Base-by-base conservation (phyloP, 2,329 filamentous ascomycete genomes). In the Neonectria faginata region DNA sequence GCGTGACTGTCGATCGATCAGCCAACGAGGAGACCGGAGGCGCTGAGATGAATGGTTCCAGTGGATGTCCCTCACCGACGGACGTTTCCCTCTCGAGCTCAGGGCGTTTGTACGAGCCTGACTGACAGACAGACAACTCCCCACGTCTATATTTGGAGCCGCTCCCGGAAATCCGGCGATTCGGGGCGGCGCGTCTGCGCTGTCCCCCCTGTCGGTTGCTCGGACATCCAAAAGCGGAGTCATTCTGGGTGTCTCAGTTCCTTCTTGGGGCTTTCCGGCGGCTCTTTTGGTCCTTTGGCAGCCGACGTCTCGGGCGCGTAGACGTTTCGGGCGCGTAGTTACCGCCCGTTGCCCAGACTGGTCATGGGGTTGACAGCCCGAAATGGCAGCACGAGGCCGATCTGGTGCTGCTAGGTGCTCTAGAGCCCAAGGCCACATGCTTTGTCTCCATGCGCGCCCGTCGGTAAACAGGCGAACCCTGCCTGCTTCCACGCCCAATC, bases 141-240 rank as follows among this genome's bases (percentile, higher is more conserved):
- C 45, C 22, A 48, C 7, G 22, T 27, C 45, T 48, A 48, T 25
- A 27, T 48, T 48, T 48, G 45, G 45, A 48, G 25, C 45, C 47
- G 25, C 11, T 18, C 47, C 25, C 27, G 47, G 25, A 31, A n/a
- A 12, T 5, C 47, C 47, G 47, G 44, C 25, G 8, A 29, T 18
- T 29, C n/a, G 25, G 14, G 16, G 31, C 31, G 16, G 31, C 31
- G 31, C 22, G 18, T 29, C 22, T 10, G 22, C 45, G 6, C 22
- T n/a, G 25, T 25, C 22, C 22, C 20, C 22, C 25, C 25, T 25
- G 45, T 27, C 47, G 47, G 47, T 31, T 50, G 47, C 14, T n/a
- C 14, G 47, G 47, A 31, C 18, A 18, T 29, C n/a, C 25, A 50
- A 31, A 50, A n/a, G 47, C 16, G 25, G 47, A n/a, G 16, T 27